Evolutionary conservation across 176 grass and related monocot genomes (phyloP), one percentile per base, ranked within the genome.

Genomic region (Oryza glumipatula): DNA sequence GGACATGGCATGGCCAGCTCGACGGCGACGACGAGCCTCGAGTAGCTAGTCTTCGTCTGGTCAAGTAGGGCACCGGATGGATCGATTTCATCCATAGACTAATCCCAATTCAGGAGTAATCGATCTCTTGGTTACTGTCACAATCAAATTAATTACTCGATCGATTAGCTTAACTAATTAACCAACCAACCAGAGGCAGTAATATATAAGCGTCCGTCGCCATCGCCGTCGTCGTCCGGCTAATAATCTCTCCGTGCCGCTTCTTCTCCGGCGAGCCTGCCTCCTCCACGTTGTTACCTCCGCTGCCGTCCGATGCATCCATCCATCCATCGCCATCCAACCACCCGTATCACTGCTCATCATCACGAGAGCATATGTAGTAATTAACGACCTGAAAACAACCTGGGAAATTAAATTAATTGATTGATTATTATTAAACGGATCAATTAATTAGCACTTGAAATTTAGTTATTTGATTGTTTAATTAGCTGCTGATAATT

Each of bases 1-100:
- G 68, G 76, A 5, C 76, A 88, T 65, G 54, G 36, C 76, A 78
- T 36, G 80, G 80, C 84, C 84, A 58, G 11, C 49, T 23, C 67
- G 73, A 70, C 85, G 5, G 14, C 4, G 19, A 58, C 54, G 54
- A 58, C 38, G 24, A 68, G 44, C 30, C 4, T 36, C 22, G 10
- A 26, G 51, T 56, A 56, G 15, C 51, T 60, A n/a, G n/a, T 83
- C 75, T 60, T 26, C 65, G 45, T 3, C 16, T 3, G 56, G 86
- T 79, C 86, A 79, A 65, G 23, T 48, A 74, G 68, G 81, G 74
- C 81, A 84, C 14, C 1, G 16, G 3, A 17, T 56, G 51, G 51
- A 17, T 19, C 51, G 6, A 56, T 56, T 56, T 56, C 51, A 7
- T 56, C 16, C 51, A 56, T 56, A 56, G 5, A 19, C 48, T 58